Conservation (phyloP, 2,329 filamentous ascomycete genomes). For the Aspergillus viridinutans region DNA sequence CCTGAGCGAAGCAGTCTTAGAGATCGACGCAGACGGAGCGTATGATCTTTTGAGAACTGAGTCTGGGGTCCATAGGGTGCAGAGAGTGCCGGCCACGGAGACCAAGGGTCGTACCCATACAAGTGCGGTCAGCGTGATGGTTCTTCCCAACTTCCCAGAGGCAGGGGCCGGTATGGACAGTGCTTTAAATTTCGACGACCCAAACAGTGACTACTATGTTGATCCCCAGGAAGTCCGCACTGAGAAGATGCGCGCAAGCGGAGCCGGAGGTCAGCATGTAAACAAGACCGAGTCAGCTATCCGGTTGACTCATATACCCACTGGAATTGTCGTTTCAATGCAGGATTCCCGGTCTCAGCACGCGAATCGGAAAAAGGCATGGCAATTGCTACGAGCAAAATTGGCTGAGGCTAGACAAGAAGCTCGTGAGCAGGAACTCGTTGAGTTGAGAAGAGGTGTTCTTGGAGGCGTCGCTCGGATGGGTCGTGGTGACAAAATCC, state of each 20-base stretch:
- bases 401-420: constrained; percentile 77
- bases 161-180: constrained; percentile 47
- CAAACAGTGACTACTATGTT: constrained; percentile 86
- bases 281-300: constrained; percentile 98
- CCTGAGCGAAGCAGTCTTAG: constrained; percentile 81
- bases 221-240: constrained; percentile 74
- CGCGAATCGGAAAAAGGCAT: constrained; percentile 81
- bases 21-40: constrained; percentile 70
- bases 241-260: constrained; percentile 88
- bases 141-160: constrained; percentile 75
- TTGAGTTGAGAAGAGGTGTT: constrained; percentile 69
- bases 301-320: constrained; percentile 84
- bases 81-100: constrained; percentile 88
- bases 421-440: constrained; percentile 75
- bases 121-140: constrained; percentile 85
- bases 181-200: constrained; percentile 68
- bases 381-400: constrained; percentile 76
- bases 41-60: constrained; percentile 82
- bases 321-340: constrained; percentile 81
- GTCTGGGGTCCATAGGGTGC: constrained; percentile 91
- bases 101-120: constrained; percentile 89
- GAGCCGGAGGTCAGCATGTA: constrained; percentile 94
- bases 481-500: constrained; percentile 87
- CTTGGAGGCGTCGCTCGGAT: constrained; percentile 72
- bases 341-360: constrained; percentile 90